Evolutionary conservation across 768 basidiomycete genomes (phyloP).

Genomic region (Hydnomerulius pinastri): DNA sequence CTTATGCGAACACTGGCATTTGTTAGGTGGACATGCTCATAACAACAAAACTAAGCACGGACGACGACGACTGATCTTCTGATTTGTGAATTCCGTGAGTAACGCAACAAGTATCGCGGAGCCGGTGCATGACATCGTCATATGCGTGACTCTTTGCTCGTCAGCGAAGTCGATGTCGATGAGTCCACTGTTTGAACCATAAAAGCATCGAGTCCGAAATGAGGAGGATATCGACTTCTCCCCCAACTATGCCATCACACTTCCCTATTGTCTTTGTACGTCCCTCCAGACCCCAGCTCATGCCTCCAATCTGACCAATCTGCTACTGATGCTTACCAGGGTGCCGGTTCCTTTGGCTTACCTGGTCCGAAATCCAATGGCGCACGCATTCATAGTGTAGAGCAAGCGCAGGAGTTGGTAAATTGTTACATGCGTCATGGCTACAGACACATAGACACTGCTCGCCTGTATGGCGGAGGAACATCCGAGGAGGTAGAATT

Average conservation of each 20-base stretch:
- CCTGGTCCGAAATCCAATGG: slow-evolving; percentile 20
- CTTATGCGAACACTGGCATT: too few species aligned
- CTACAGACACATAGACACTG: slow-evolving; percentile 23
- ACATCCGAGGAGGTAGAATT: slow-evolving; percentile 24
- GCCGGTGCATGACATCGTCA: too few species aligned
- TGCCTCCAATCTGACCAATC: neutral
- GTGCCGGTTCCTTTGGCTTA: slow-evolving; percentile 21
- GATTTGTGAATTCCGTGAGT: too few species aligned
- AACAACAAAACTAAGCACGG: too few species aligned
- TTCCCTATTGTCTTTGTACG: slow-evolving; percentile 16
- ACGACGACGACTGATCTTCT: too few species aligned
- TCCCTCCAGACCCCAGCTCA: neutral
- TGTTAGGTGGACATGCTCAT: too few species aligned
- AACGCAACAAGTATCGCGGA: too few species aligned
- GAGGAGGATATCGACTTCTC: too few species aligned
- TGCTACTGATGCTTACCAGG: slow-evolving; percentile 8
- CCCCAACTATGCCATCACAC: slow-evolving; percentile 1
- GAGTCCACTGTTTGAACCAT: too few species aligned
- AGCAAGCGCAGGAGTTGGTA: slow-evolving; percentile 14
- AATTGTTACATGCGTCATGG: slow-evolving; percentile 16
- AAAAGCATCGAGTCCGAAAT: too few species aligned
- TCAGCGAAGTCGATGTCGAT: too few species aligned
- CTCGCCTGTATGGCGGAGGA: slow-evolving; percentile 21
- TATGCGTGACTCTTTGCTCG: too few species aligned
- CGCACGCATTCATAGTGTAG: slow-evolving; percentile 18